phyloP scores from a whole-genome alignment of 2,329 filamentous ascomycete species.

The Coniochaeta prunicola region DNA sequence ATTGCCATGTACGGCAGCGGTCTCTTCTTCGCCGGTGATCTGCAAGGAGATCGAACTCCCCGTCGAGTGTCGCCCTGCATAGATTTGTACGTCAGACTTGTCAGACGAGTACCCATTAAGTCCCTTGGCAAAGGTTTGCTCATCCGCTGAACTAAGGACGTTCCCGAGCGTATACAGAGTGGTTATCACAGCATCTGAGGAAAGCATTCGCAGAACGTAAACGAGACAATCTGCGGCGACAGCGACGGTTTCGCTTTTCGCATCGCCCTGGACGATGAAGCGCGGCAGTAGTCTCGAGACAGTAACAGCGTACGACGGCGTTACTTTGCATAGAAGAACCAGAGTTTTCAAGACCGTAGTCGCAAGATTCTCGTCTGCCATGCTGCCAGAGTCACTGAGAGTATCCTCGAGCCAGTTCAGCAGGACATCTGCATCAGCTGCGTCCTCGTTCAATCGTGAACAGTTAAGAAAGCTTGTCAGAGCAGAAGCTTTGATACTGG shows the following conservation, averaged over 20 bases:
- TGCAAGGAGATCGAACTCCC: conserved; percentile 77
- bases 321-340: conserved; percentile 71
- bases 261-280: conserved; percentile 79
- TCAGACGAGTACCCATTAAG: conserved; percentile 34
- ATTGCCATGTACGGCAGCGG: conserved; percentile 68
- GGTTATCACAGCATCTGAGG: conserved; percentile 88
- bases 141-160: conserved; percentile 69
- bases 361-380: conserved; percentile 71
- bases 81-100: conserved; percentile 34
- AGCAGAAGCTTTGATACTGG: conserved; percentile 75
- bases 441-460: conserved; percentile 71
- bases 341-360: conserved; percentile 73
- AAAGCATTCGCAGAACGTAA: conserved; percentile 71
- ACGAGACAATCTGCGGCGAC: conserved; percentile 82
- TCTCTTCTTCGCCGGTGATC: conserved; percentile 70
- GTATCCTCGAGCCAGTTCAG: conserved; percentile 82
- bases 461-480: conserved; percentile 83
- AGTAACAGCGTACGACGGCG: conserved; percentile 63
- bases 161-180: conserved; percentile 97
- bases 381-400: conserved; percentile 70
- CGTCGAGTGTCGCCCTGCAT: conserved; percentile 49
- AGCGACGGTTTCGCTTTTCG: conserved; percentile 59
- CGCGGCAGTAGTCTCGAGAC: conserved; percentile 75
- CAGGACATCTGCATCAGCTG: conserved; percentile 70
- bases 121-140: conserved; percentile 45